Evolutionary conservation across 192 early-diverging fungal species (phyloP).

Genomic region (Coemansia erecta): DNA sequence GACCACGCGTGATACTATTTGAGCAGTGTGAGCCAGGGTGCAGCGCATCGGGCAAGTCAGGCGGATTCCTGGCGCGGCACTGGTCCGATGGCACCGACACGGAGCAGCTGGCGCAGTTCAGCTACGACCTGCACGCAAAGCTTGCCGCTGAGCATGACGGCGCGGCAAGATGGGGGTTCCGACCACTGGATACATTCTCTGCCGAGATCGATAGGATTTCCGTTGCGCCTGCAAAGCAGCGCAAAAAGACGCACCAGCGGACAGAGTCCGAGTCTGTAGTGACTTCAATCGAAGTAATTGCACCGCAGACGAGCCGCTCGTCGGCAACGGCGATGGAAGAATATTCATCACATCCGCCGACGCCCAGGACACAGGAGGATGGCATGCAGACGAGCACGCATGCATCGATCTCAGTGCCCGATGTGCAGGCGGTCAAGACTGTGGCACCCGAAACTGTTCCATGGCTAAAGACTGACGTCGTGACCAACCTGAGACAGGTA

Average conservation of each 20-base stretch:
- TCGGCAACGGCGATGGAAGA: conserved; percentile 18
- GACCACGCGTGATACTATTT: conserved; percentile 44
- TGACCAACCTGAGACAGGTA: conserved; percentile 44
- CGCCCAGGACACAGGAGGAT: conserved; percentile 16
- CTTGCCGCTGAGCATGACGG: conserved; percentile 43
- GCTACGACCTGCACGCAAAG: conserved; percentile 49
- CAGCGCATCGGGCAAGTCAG: conserved; percentile 50
- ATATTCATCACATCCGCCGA: conserved; percentile 14
- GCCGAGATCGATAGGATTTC: conserved; percentile 50
- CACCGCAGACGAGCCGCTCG: conserved; percentile 15
- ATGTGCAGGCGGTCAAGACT: conserved; percentile 30
- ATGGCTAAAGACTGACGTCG: conserved; percentile 35
- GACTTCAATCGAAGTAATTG: conserved; percentile 51
- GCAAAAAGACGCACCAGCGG: conserved; percentile 30
- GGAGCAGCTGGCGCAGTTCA: conserved; percentile 50
- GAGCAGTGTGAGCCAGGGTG: conserved; percentile 51
- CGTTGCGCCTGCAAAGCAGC: conserved; percentile 44
- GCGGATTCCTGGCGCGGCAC: conserved; percentile 51
- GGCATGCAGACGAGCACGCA: conserved; percentile 35
- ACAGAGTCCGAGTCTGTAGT: conserved; percentile 41
- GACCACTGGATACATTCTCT: conserved; percentile 41
- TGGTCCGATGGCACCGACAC: conserved; percentile 54
- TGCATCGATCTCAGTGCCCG: conserved; percentile 42
- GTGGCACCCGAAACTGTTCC: conserved; percentile 36
- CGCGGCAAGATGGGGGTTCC: conserved; percentile 41